Evolutionary conservation across 2,329 filamentous ascomycete genomes (phyloP).

Genomic region (Zymoseptoria ardabiliae): DNA sequence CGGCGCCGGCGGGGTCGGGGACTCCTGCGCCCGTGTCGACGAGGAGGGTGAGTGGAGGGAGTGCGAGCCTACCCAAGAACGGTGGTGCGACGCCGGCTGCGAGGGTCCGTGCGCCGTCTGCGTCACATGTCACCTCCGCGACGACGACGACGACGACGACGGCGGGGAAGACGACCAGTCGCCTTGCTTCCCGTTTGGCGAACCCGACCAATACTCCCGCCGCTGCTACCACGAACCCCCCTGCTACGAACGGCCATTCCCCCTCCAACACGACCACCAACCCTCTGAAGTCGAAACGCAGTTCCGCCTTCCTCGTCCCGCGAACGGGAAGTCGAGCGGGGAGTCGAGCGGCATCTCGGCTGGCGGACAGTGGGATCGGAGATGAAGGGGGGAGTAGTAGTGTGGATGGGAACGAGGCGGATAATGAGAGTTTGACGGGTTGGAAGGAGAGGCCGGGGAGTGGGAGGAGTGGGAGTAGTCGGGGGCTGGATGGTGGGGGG

Average conservation of each 20-base stretch:
- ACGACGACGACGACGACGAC: background rate
- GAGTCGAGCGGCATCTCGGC: background rate
- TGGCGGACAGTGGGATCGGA: background rate
- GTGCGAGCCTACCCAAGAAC: background rate
- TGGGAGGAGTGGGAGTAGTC: constrained; percentile 7
- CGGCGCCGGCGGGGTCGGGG: constrained; percentile 11
- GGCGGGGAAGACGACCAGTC: too few species aligned
- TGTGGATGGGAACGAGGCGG: constrained; percentile 24
- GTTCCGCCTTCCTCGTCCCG: background rate
- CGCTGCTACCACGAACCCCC: background rate
- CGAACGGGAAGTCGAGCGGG: background rate
- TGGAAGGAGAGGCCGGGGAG: background rate
- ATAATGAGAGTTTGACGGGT: constrained; percentile 18
- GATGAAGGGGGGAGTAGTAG: background rate
- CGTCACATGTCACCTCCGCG: background rate
- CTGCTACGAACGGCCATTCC: background rate
- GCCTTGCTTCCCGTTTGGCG: background rate
- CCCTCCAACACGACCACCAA: background rate
- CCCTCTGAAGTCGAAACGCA: background rate
- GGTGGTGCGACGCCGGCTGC: background rate
- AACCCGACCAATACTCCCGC: too few species aligned
- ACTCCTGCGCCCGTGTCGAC: constrained; percentile 14
- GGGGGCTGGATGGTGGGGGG: constrained; percentile 5
- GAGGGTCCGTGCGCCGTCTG: background rate
- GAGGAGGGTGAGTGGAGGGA: background rate